Evolutionary conservation across 116 monocot genomes (phyloP).

Genomic region (Trichopus zeylanicus): DNA sequence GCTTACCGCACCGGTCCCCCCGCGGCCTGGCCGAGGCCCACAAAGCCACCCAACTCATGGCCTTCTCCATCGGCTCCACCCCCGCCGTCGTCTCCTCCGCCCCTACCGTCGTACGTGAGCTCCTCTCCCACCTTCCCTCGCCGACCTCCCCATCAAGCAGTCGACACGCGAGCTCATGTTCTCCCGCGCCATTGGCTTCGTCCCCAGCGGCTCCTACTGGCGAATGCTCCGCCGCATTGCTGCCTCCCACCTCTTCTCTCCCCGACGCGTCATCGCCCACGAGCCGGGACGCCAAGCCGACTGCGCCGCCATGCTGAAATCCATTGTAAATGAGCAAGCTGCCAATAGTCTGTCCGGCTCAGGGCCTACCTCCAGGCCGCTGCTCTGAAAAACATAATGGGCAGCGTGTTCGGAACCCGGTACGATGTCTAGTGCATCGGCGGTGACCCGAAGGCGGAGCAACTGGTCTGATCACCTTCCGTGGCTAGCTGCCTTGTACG

Average conservation of each 20-base stretch:
- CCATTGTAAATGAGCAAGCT: slow-evolving; percentile 16
- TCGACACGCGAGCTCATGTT: slow-evolving; percentile 59
- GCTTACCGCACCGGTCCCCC: slow-evolving; percentile 47
- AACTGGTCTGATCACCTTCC: slow-evolving; percentile 80
- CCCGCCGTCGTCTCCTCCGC: slow-evolving; percentile 44
- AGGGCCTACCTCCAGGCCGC: slow-evolving; percentile 56
- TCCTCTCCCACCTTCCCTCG: slow-evolving; percentile 35
- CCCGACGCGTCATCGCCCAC: slow-evolving; percentile 65
- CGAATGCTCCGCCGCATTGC: slow-evolving; percentile 48
- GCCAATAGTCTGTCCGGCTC: slow-evolving; percentile 27
- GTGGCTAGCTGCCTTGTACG: slow-evolving; percentile 51
- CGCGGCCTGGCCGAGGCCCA: slow-evolving; percentile 17
- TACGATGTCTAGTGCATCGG: slow-evolving; percentile 18
- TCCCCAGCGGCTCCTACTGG: slow-evolving; percentile 47
- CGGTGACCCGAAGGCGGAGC: slow-evolving; percentile 8
- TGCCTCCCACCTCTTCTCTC: slow-evolving; percentile 61
- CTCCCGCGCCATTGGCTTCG: slow-evolving; percentile 49
- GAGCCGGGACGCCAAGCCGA: slow-evolving; percentile 37
- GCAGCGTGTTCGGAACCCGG: slow-evolving; percentile 57
- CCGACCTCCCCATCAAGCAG: slow-evolving; percentile 39
- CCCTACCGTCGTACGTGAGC: slow-evolving; percentile 23
- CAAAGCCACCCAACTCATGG: slow-evolving; percentile 32
- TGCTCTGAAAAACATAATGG: slow-evolving; percentile 79
- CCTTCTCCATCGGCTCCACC: slow-evolving; percentile 55
- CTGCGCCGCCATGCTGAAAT: slow-evolving; percentile 25